phyloP scores from a whole-genome alignment of 1,139 yeast species.

The Yamadazyma sp. region DNA sequence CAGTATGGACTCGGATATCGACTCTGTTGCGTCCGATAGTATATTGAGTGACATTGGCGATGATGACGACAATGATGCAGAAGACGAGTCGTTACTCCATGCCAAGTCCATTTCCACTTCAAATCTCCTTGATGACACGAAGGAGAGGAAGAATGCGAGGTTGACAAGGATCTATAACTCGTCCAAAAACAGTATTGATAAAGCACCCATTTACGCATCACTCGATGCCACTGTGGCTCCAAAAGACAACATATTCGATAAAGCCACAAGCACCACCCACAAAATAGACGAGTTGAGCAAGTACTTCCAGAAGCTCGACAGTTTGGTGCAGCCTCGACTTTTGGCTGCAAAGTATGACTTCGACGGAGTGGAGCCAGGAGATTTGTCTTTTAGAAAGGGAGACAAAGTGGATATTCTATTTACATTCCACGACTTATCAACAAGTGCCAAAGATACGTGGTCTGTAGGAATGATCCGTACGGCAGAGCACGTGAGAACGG shows the following conservation, averaged over 20 bases:
- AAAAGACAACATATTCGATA: conserved; percentile 12
- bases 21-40: conserved; percentile 20
- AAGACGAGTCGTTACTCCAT: conserved; percentile 7
- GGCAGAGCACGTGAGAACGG: conserved; percentile 26
- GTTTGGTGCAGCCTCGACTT: conserved; percentile 11
- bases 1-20: conserved; percentile 11
- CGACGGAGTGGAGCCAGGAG: conserved; percentile 38
- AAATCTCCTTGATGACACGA: conserved; percentile 18
- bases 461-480: conserved; percentile 27
- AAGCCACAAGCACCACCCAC: conserved; percentile 23
- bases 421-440: conserved; percentile 31
- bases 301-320: conserved; percentile 23
- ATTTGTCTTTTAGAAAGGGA: conserved; percentile 37
- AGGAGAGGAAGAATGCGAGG: conserved; percentile 21
- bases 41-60: conserved; percentile 15
- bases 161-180: conserved; percentile 34
- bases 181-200: conserved; percentile 34
- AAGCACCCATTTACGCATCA: conserved; percentile 26
- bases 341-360: conserved; percentile 30
- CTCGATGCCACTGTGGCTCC: conserved; percentile 1
- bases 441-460: conserved; percentile 31
- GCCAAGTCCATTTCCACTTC: conserved; percentile 23
- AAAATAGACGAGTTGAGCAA: conserved; percentile 25
- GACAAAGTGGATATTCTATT: conserved; percentile 35
- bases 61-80: conserved; percentile 17